phyloP scores from a whole-genome alignment of 2,329 filamentous ascomycete genomes.

The Lachnellula willkommii region DNA sequence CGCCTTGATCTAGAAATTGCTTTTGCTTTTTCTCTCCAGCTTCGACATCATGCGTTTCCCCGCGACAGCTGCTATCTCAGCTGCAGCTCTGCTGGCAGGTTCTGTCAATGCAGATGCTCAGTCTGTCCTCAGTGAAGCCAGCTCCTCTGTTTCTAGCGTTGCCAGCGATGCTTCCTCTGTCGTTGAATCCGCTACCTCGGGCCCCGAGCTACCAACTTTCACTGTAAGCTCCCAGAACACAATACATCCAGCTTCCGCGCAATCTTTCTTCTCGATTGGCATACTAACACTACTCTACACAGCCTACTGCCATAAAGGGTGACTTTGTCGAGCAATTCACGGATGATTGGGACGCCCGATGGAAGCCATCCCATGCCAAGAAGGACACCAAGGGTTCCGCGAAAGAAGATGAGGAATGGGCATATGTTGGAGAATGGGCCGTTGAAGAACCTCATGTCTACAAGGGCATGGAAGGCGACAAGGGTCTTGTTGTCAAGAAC shows the following conservation, averaged over 20 bases:
- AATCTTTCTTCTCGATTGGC: conserved; percentile 22
- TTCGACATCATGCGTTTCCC: conserved; percentile 72
- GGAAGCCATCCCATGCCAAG: conserved; percentile 94
- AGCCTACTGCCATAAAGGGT: conserved; percentile 86
- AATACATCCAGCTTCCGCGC: background rate
- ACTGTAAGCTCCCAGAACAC: conserved; percentile 59
- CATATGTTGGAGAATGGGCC: conserved; percentile 92
- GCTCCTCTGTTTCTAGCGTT: conserved; percentile 32
- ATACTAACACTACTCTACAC: conserved; percentile 16
- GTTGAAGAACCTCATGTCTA: conserved; percentile 89
- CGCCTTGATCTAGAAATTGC: conserved; percentile 20
- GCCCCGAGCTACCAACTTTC: conserved; percentile 71
- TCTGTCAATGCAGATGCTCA: conserved; percentile 63
- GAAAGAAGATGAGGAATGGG: conserved; percentile 78
- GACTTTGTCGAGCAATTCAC: conserved; percentile 99
- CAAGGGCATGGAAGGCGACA: conserved; percentile 91
- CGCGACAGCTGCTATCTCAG: conserved; percentile 68
- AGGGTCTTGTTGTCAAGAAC: conserved; percentile 97
- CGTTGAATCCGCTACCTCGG: conserved; percentile 49
- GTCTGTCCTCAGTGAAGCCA: conserved; percentile 46
- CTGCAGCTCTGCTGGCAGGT: conserved; percentile 67
- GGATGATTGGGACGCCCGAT: conserved; percentile 88
- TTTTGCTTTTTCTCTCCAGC: conserved; percentile 20
- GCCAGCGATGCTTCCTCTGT: conserved; percentile 36
- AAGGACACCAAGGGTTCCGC: conserved; percentile 73